phyloP scores from a whole-genome alignment of 768 basidiomycete species.

The Neoboletus magnificus region DNA sequence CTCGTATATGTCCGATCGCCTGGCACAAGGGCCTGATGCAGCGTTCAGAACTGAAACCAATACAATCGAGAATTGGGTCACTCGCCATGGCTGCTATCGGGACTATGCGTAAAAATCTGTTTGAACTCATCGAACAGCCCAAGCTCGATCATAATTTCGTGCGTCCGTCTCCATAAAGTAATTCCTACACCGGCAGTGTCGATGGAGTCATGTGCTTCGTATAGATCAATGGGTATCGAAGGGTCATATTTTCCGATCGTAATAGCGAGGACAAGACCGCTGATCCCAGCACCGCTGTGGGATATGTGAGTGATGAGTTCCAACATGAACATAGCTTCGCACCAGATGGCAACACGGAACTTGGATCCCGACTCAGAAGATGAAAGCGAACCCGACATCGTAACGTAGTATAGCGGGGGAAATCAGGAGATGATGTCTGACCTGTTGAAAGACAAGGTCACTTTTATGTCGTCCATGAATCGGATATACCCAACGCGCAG shows the following conservation, averaged over 20 bases:
- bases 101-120: constrained; percentile 9
- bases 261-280: constrained; percentile 42
- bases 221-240: constrained; percentile 38
- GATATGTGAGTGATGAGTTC: neutral
- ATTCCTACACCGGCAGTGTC: constrained; percentile 41
- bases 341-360: constrained; percentile 24
- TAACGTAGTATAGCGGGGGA: neutral
- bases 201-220: constrained; percentile 43
- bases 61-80: neutral
- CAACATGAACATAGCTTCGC: neutral
- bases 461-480: neutral
- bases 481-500: neutral
- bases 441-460: neutral
- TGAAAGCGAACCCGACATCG: neutral
- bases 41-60: constrained; percentile 19
- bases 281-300: constrained; percentile 39
- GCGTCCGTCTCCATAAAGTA: constrained; percentile 44
- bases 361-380: neutral
- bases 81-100: constrained; percentile 15
- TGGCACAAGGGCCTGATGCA: constrained; percentile 3
- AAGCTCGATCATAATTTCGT: constrained; percentile 41
- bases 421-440: neutral
- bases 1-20: constrained; percentile 30
- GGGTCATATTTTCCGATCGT: constrained; percentile 33
- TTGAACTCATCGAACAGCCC: constrained; percentile 37